Base-by-base conservation (phyloP, 208 protist genomes). In the Trypanosoma grayi region DNA sequence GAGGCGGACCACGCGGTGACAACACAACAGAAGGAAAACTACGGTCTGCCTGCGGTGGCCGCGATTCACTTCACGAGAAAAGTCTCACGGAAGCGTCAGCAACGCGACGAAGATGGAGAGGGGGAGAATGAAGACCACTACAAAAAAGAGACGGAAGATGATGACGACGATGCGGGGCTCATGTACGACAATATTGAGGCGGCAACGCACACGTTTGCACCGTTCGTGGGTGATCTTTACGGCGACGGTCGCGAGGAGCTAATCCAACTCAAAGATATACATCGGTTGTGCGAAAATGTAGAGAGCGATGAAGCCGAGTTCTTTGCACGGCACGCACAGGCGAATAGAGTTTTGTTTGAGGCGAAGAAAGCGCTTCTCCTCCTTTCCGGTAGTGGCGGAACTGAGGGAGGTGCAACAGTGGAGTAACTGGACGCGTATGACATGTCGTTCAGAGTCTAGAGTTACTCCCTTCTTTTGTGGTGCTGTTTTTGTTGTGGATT, bases 171-270 rank as follows among this genome's bases (percentile, higher is more conserved):
- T 55, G 20, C 4, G 13, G 39, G 14, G 2, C 41, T 45, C n/a
- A 53, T 28, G 18, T 9, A 25, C 24, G 25, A 37, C 14, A 36
- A 27, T 5, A 43, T 70, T n/a, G 22, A 39, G 22, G 40, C 33
- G 18, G 22, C n/a, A 20, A 25, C 18, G 33, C 59, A 47, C 44
- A 59, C 44, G 55, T 52, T 91, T 88, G 76, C 87, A 41, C 87
- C 87, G 6, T 94, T 91, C 57, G 61, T 75, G 24, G 77, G 64
- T n/a, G 78, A 85, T 44, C 34, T 89, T 18, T 74, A 79, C 40
- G 73, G 69, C 25, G 66, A 75, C 66, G 85, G 82, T 27, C 47
- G 28, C 2, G 66, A 87, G 45, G 58, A 33, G 30, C 65, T 79
- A 22, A 77, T 94, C 22, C 83, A 78, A 4, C 64, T 94, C 4